A percentile compares a stretch with the other conserved stretches of the same genome.
These are phyloP conservation scores for Chaetomium tenue DNA, from an alignment of 495 filamentous ascomycete species.

Conservation along the genomic window DNA sequence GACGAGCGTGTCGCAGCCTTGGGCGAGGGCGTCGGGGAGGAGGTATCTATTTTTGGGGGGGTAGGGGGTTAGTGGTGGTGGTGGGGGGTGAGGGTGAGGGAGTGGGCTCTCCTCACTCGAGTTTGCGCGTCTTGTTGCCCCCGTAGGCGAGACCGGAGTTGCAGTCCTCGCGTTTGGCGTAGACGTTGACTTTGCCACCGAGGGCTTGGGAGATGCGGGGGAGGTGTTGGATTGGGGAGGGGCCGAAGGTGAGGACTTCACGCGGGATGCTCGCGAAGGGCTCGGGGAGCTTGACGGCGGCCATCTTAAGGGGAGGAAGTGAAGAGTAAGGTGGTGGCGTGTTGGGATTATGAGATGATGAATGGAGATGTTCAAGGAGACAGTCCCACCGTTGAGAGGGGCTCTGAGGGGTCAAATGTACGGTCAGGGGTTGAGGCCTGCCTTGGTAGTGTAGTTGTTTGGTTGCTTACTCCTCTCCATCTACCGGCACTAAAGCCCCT, in stretches of 20 bases:
- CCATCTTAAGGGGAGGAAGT: conserved; percentile 10
- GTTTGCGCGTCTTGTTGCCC: conserved; percentile 65
- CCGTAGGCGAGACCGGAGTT: conserved; percentile 63
- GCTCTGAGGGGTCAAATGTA: background rate
- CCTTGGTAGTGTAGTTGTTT: background rate
- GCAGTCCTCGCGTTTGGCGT: conserved; percentile 63
- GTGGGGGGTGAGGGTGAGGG: background rate
- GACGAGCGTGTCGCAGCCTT: conserved; percentile 56
- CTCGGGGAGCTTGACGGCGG: conserved; percentile 47
- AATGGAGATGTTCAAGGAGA: background rate
- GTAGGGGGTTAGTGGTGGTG: conserved; percentile 4
- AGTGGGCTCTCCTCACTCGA: conserved; percentile 48
- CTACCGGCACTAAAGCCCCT: conserved; percentile 1
- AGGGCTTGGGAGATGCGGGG: conserved; percentile 58
- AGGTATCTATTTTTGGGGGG: conserved; percentile 45
- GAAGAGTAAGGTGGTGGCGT: background rate
- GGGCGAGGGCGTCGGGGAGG: conserved; percentile 54
- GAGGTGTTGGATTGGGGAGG: conserved; percentile 60
- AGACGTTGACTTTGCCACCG: conserved; percentile 53
- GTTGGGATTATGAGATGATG: too few relatives aligned
- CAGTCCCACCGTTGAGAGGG: background rate
- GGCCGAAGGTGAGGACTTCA: conserved; percentile 52
- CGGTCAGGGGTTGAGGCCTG: background rate
- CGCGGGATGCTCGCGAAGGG: conserved; percentile 60
- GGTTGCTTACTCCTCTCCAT: background rate